These are phyloP conservation scores for Epichloe elymi DNA, from an alignment of 2,329 filamentous ascomycete genomes.

Conservation along the genomic window DNA sequence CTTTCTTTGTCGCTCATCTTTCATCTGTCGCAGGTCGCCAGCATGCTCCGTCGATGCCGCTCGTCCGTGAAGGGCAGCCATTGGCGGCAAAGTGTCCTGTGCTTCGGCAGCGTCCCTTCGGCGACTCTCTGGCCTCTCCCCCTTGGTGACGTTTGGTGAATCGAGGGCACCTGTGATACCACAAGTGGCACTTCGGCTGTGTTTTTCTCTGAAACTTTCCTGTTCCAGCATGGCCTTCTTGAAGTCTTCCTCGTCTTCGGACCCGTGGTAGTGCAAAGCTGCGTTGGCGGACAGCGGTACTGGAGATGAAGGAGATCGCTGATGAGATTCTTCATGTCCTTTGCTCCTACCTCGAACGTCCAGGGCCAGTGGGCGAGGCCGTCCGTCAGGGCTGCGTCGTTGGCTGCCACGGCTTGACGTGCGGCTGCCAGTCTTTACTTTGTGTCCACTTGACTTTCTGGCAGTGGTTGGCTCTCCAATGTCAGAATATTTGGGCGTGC, in stretches of 20 bases:
- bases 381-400: conserved; percentile 32
- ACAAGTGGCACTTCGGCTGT: conserved; percentile 38
- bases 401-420: conserved; percentile 36
- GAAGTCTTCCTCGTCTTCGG: conserved; percentile 54
- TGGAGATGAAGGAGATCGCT: conserved; percentile 68
- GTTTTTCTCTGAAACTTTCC: conserved; percentile 42
- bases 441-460: conserved; percentile 26
- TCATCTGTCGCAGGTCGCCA: conserved; percentile 42
- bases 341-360: conserved; percentile 50
- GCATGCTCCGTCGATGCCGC: conserved; percentile 32
- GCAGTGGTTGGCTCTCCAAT: conserved; percentile 30
- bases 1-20: conserved; percentile 49
- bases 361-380: conserved; percentile 26
- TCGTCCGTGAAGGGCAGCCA: conserved; percentile 14
- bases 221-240: conserved; percentile 38
- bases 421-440: conserved; percentile 27
- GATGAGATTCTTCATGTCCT: conserved; percentile 41
- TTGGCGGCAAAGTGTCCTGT: conserved; percentile 19
- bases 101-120: conserved; percentile 19
- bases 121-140: conserved; percentile 28
- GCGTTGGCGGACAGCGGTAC: conserved; percentile 53
- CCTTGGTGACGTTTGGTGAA: conserved; percentile 21
- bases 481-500: conserved; percentile 27
- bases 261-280: conserved; percentile 24
- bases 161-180: conserved; percentile 9